Percentiles rank a stretch among this genome's conserved stretches.
Evolutionary conservation across 2,329 filamentous ascomycete species (phyloP).

Genomic region (Talaromyces amestolkiae): DNA sequence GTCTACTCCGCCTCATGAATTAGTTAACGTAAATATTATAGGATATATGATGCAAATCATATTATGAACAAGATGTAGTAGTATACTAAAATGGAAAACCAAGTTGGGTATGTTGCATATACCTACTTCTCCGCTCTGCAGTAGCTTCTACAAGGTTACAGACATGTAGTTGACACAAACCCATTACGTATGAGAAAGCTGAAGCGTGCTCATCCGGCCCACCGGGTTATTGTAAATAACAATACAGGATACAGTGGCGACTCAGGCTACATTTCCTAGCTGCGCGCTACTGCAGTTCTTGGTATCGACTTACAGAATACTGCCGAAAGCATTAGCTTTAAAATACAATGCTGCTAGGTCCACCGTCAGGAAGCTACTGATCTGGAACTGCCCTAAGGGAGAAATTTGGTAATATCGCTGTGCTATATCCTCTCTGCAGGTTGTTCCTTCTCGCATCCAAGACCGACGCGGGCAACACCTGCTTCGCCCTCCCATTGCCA

Average conservation of each 20-base stretch:
- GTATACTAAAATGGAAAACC: not conserved
- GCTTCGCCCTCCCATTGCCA: not conserved
- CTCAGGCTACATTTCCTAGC: not conserved
- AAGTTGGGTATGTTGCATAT: conserved; percentile 1
- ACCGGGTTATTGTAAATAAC: not conserved
- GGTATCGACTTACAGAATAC: not conserved
- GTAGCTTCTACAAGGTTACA: not conserved
- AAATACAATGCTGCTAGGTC: not conserved
- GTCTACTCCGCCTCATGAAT: not conserved
- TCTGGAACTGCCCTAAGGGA: not conserved
- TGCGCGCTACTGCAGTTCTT: not conserved
- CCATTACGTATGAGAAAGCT: not conserved
- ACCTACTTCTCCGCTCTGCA: not conserved
- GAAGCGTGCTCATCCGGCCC: not conserved
- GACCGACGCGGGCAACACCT: not conserved
- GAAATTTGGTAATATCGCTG: not conserved
- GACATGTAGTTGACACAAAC: not conserved
- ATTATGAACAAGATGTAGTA: not conserved
- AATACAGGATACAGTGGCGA: not conserved
- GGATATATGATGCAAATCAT: too few species aligned
- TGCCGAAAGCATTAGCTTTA: not conserved
- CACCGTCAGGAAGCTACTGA: not conserved
- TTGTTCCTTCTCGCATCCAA: not conserved
- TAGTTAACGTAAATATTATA: not conserved
- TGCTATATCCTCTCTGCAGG: not conserved